Base-by-base conservation (phyloP, 2,329 filamentous ascomycete species). In the Stemphylium vesicarium region DNA sequence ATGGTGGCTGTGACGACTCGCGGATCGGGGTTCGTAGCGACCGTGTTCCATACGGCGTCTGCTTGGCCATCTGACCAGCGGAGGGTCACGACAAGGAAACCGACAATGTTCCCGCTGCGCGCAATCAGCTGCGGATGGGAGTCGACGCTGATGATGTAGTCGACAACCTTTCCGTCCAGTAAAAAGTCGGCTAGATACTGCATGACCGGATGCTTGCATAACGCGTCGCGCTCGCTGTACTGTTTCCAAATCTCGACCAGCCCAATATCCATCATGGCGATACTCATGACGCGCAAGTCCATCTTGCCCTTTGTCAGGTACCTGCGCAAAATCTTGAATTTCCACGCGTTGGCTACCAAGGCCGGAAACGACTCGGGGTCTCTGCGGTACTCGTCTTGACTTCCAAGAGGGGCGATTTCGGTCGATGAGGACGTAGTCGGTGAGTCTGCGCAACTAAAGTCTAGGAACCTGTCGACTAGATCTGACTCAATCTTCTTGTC, bases 91-190 rank as follows among this genome's bases (percentile, higher is more conserved):
- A 92, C 84, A 46, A 98, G 80, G 68, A 98, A 98, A 0, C 91
- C 91, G 42, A 97, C 81, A 48, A 98, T 90, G 60, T 96, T 96
- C 36, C 84, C 83, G 67, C 91, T 91, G 63, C 92, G 87, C 32
- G 84, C 82, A 16, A 96, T 95, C 48, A 98, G 86, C 69, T 96
- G 92, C 1, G 93, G 92, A 69, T 98, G 95, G 29, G 94, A 97
- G 51, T 92, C 92, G 12, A 94, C 87, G 2, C 94, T 91, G 46
- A 97, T 84, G 40, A 99, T 87, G 74, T 97, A 98, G 55, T 92
- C 86, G 20, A 96, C 85, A 22, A 98, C 80, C 48, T 87, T 86
- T 35, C 89, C 88, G 6, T 82, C 78, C 13, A 88, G 80, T 31
- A 98, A 79, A 60, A 90, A 88, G 20, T 84, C 80, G 4, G 90